Percentiles rank a stretch among this genome's conserved stretches.
Evolutionary conservation across 2,329 filamentous ascomycete species (phyloP).

Genomic region (Fonsecaea pedrosoi): DNA sequence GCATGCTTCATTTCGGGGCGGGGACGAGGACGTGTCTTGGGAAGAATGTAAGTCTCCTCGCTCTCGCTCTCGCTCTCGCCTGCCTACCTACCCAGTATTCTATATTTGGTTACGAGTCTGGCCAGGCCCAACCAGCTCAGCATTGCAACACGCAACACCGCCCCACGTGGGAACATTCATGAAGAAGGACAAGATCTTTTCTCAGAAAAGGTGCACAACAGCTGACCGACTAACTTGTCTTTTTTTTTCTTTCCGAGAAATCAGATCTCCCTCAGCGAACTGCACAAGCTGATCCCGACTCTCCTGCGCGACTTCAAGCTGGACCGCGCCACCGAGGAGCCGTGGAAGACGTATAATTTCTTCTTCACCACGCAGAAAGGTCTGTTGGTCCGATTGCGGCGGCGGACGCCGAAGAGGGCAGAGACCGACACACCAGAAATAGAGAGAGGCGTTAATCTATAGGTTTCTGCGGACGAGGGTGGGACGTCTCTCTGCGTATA

Average conservation of each 20-base stretch:
- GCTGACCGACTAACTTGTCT: too few species aligned
- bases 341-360: slow-evolving; percentile 15
- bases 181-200: too few species aligned
- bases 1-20: slow-evolving; percentile 35
- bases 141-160: too few species aligned
- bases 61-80: too few species aligned
- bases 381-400: not conserved
- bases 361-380: slow-evolving; percentile 18
- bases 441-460: not conserved
- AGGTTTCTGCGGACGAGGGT: too few species aligned
- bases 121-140: too few species aligned
- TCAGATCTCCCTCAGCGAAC: slow-evolving; percentile 13
- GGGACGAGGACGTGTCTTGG: slow-evolving; percentile 36
- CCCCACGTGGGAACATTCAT: too few species aligned
- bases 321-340: slow-evolving; percentile 18
- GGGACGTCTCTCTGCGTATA: too few species aligned
- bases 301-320: slow-evolving; percentile 8
- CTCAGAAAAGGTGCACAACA: too few species aligned
- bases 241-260: slow-evolving; percentile 7
- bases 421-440: not conserved
- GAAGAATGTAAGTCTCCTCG: slow-evolving; percentile 26
- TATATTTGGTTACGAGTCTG: too few species aligned
- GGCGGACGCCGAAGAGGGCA: not conserved
- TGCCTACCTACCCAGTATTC: too few species aligned
- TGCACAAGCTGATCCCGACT: slow-evolving; percentile 12